Base-by-base conservation (phyloP, 495 filamentous ascomycete genomes). In the Penicillium odoratum region DNA sequence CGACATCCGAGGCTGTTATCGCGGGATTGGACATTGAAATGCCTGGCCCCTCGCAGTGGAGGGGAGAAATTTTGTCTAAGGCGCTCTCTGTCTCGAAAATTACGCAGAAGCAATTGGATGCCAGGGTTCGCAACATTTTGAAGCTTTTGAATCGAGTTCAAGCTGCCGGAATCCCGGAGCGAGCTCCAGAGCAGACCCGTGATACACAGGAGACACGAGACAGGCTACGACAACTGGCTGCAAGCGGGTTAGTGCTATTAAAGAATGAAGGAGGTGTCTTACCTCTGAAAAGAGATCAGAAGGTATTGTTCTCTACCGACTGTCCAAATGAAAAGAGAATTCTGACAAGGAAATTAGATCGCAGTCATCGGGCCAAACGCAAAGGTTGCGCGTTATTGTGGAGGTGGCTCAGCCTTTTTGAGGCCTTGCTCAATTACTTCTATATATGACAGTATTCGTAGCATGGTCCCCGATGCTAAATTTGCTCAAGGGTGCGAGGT, bases 291-390 rank as follows among this genome's bases (percentile, higher is more conserved):
- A 81, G 77, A 58, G 70, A 74, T 30, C 21, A 21, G 2, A 21
- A 21, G 21, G 21, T 21, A 21, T 21, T 21, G 21, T 21, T 21
- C 21, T 21, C 21, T 21, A 21, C 1, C 21, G 21, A 21, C 21
- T 21, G 21, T 21, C 21, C 21, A 21, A 21, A 21, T 21, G n/a
- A n/a, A 21, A 21, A 21, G 2, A 21, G 21, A 1, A 1, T 21
- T 21, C 21, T 21, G 21, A 21, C 21, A 21, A 21, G 21, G 2
- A 82, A 81, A 36, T 71, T 70, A 45, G 21, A 79, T 91, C 44
- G 86, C 88, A 6, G 78, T 93, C n/a, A 92, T 95, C 50, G 89
- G 89, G 3, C 89, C 89, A 1, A 92, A 91, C 64, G 81, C 87
- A 9, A 85, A 90, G 62, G 73, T 85, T 51, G 86, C 89, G 0